A percentile compares a stretch with the other conserved stretches of the same genome.
Conservation (phyloP, 495 filamentous ascomycete species). For the Xylaria scruposa region DNA sequence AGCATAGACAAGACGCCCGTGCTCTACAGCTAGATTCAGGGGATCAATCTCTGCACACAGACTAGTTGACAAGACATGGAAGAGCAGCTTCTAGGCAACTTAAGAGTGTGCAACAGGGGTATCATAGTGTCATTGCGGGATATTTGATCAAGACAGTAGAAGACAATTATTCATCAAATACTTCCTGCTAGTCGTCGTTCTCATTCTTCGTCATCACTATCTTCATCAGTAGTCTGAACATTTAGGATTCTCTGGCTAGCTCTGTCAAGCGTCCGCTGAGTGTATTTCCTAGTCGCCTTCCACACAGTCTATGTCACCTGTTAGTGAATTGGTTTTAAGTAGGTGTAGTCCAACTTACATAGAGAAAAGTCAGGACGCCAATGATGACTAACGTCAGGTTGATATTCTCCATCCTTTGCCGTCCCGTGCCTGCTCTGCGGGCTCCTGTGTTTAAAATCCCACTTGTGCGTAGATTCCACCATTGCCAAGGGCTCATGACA, state of each 20-base stretch:
- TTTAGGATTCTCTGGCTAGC: conserved; percentile 82
- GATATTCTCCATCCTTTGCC: conserved; percentile 74
- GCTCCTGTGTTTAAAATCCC: conserved; percentile 47
- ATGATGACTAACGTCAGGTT: conserved; percentile 80
- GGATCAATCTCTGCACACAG: conserved; percentile 85
- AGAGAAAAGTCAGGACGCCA: conserved; percentile 82
- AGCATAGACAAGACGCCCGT: conserved; percentile 50
- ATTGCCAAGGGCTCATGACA: conserved; percentile 74
- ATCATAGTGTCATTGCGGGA: conserved; percentile 6
- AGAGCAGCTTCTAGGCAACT: conserved; percentile 79
- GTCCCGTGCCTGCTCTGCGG: conserved; percentile 65
- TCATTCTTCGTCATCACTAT: conserved; percentile 69
- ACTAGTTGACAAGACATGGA: conserved; percentile 90
- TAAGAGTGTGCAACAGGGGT: conserved; percentile 76
- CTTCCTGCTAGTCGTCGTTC: conserved; percentile 23
- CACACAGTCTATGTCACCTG: conserved; percentile 68
- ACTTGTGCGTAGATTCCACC: conserved; percentile 69
- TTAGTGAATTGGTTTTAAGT: not conserved
- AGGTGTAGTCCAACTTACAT: conserved; percentile 60
- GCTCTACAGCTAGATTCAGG: conserved; percentile 44
- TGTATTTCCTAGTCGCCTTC: conserved; percentile 77
- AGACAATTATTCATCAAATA: conserved; percentile 1
- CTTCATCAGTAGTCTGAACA: conserved; percentile 73
- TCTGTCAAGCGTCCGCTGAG: conserved; percentile 70
- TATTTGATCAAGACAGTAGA: conserved; percentile 5